Evolutionary conservation across 2,329 filamentous ascomycete species (phyloP), one percentile per base, ranked within the genome.

Genomic region (Chaetomium sp.): DNA sequence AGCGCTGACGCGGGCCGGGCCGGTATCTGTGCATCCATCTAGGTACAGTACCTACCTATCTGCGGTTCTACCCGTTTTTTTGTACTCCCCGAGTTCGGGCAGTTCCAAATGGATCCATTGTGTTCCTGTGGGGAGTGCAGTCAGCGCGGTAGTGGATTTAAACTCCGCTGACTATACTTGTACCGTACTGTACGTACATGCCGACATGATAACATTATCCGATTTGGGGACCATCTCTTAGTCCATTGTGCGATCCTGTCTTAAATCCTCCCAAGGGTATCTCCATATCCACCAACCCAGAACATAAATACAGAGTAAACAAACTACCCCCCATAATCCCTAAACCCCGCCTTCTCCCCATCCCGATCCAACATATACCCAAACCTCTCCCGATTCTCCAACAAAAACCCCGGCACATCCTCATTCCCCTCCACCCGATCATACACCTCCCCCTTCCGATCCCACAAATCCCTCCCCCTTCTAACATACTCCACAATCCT

Each of bases 391-490:
- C 61, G 62, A 35, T 75, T 66, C 5, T 67, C 63, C 10, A 71
- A 61, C 57, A 84, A 61, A 47, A 77, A 75, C n/a, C 56, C 52
- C 4, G 81, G 82, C 50, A 85, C 63, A 59, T 85, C 81, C 46
- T 60, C 60, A 55, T 82, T 82, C 36, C 72, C 65, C 2, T 79
- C 73, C 12, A 83, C 66, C 50, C 73, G 71, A 6, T 74, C 70
- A 60, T 79, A 84, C 6, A 67, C 64, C 60, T 84, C 72, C 1
- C 65, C 68, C 32, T 69, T 61, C 19, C 81, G 71, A 12, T 78
- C 79, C 74, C 79, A 84, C 5, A 84, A 64, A 59, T 85, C 81
- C 55, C 70, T 65, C 0, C 82, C 81, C 12, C 71, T 67, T 33
- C 80, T 69, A 36, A 85, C 75, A 1, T 75, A 70, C 10, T 74